Evolutionary conservation across 768 basidiomycete genomes (phyloP), one percentile per base, ranked within the genome.

Genomic region (Termitomyces sp.): DNA sequence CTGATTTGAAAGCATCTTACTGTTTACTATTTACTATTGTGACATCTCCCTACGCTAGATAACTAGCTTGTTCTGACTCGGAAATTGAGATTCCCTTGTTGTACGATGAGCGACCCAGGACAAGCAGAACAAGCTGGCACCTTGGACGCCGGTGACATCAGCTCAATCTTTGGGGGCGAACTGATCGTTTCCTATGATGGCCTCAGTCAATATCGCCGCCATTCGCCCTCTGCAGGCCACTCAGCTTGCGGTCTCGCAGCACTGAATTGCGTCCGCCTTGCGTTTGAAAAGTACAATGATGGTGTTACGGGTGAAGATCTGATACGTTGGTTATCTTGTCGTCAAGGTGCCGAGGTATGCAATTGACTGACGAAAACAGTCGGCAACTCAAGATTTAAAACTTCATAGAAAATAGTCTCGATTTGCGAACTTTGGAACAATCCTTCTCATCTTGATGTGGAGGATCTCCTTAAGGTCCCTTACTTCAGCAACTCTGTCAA

Each of bases 201-300:
- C 18, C 77, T 81, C 13, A 81, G 86, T 48, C 87, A 88, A 62
- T 88, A 87, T 59, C 57, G 51, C 70, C 70, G n/a, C 74, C 76
- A 12, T 74, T 78, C 5, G 69, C 70, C 33, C 18, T 41, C 51
- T 38, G 49, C 28, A n/a, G 82, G 70, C 38, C 62, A 63, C 53
- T 68, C 87, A 44, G 78, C 86, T 2, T 89, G 87, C 61, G 88
- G 88, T 18, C 75, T 89, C 28, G 87, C 87, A 26, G 82, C 83
- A 2, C 69, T 88, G 66, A 88, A 88, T 66, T 87, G 84, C 61
- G 83, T 81, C 12, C 75, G 85, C 55, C 63, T 83, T 7, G 72
- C 79, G 9, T 77, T 85, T 36, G 73, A 65, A 49, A 69, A 68
- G 26, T 74, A 79, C 55, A 40, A 54, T 33, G 63, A 69, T 40